Conservation (phyloP, 2,329 filamentous ascomycete genomes). For the Pezicula rhizophila region DNA sequence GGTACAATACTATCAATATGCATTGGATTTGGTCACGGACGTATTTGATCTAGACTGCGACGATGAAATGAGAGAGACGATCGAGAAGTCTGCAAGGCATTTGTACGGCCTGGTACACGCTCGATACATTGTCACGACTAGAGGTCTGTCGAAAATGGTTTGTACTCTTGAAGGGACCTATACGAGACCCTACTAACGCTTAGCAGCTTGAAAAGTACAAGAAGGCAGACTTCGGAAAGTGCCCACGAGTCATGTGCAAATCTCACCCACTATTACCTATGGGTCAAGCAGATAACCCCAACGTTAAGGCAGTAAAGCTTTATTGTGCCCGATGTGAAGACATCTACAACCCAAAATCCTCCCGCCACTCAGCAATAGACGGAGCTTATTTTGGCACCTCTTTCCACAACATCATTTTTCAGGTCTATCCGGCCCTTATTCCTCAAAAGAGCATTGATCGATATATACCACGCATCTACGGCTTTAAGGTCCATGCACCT, state of each 20-base stretch:
- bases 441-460: slow-evolving; percentile 79
- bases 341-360: slow-evolving; percentile 97
- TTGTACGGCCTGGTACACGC: slow-evolving; percentile 95
- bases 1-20: slow-evolving; percentile 98
- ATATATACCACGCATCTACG: slow-evolving; percentile 87
- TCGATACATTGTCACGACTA: slow-evolving; percentile 91
- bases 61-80: slow-evolving; percentile 95
- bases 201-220: slow-evolving; percentile 95
- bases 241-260: slow-evolving; percentile 91
- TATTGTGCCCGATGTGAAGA: slow-evolving; percentile 98
- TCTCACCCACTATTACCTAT: slow-evolving; percentile 90
- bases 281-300: slow-evolving; percentile 85
- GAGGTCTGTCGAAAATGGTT: slow-evolving; percentile 95
- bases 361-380: slow-evolving; percentile 89
- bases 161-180: slow-evolving; percentile 19
- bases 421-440: slow-evolving; percentile 88
- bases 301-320: slow-evolving; percentile 86
- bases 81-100: slow-evolving; percentile 94
- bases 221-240: slow-evolving; percentile 96
- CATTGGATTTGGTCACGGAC: slow-evolving; percentile 92
- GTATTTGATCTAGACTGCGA: slow-evolving; percentile 98
- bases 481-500: slow-evolving; percentile 89
- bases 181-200: slow-evolving; percentile 11
- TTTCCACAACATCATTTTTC: slow-evolving; percentile 98
- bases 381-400: slow-evolving; percentile 97